Evolutionary conservation across 1,284 basidiomycete species (phyloP).

Genomic region (Sphaerobolus stellatus): DNA sequence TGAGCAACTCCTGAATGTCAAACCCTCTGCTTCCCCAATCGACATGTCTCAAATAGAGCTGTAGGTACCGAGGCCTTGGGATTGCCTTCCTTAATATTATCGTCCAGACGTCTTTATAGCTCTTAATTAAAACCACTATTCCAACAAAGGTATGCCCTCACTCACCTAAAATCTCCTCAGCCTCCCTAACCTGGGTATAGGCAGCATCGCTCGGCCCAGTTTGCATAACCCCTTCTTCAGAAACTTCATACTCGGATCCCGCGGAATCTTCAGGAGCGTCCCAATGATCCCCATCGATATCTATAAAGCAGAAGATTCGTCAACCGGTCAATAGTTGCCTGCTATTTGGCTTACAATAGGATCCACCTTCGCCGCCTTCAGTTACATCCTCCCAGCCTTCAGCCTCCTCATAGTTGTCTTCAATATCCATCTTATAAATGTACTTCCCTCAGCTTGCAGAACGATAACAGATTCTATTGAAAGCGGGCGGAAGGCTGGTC

Average conservation of each 20-base stretch:
- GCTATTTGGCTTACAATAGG: not conserved
- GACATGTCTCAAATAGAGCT: slow-evolving; percentile 61
- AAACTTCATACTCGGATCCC: not conserved
- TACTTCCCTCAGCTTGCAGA: no score
- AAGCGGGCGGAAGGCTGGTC: no score
- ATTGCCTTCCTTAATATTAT: slow-evolving; percentile 55
- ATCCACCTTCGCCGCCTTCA: not conserved
- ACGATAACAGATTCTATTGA: no score
- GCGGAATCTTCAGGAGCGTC: not conserved
- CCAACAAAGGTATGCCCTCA: not conserved
- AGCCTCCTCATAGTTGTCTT: not conserved
- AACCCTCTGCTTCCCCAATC: slow-evolving; percentile 65
- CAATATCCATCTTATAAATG: not conserved
- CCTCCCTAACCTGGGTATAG: slow-evolving; percentile 20
- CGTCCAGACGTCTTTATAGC: slow-evolving; percentile 55
- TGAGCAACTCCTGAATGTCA: slow-evolving; percentile 67
- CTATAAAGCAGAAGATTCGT: not conserved
- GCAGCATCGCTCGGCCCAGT: slow-evolving; percentile 2
- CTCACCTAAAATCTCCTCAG: slow-evolving; percentile 30
- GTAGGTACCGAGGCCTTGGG: slow-evolving; percentile 46
- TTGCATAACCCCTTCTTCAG: slow-evolving; percentile 1
- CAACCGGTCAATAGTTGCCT: not conserved
- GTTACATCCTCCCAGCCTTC: slow-evolving; percentile 10
- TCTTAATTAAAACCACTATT: not conserved
- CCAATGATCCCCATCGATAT: not conserved